Base-by-base conservation (phyloP, 2,329 filamentous ascomycete species). In the Ceratocystis destructans region DNA sequence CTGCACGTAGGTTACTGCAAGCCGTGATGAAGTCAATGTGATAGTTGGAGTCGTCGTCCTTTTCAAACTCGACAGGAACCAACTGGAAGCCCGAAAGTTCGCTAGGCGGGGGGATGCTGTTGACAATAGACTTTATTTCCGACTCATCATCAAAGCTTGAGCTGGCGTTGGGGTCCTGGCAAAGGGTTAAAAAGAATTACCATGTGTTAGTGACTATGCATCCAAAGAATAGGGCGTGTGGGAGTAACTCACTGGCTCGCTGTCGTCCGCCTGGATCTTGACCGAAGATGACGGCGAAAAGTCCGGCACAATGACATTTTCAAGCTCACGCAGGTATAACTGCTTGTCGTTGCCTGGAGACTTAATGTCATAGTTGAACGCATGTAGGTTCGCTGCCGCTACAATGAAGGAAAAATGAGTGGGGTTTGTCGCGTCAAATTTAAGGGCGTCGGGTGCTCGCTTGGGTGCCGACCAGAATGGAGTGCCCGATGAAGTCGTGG, bases 21-120 rank as follows among this genome's bases (percentile, higher is more conserved):
- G 92, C 91, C 6, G 94, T 95, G 77, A 99, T 97, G 79, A 99
- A 99, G 77, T 97, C 94, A 72, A 99, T 99, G 79, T 99, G 94
- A 76, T 94, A 85, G 76, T 99, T 99, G 63, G 88, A 90, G 76
- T 99, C 95, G 72, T 99, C 94, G 70, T 99, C 94, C 81, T 99
- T 99, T 78, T 99, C 91, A 72, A 99, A 99, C 72, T 97, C 94
- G 5, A 97, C 94, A 2, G 93, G 89, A 66, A 86, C 85, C 64
- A 99, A 79, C 77, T 92, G 92, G 82, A 95, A 96, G 44, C 90
- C 91, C 31, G 89, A 87, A 62, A 99, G 79, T 50, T 86, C 85
- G 74, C 88, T 92, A 17, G 93, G 86, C 4, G 87, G 79, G 1
- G 94, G 94, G 41, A 99, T 81, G 69, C 84, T 83, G 17, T 83